Base-by-base conservation (phyloP, 2,329 filamentous ascomycete genomes). In the Dryadomyces quercus-mongolicae region DNA sequence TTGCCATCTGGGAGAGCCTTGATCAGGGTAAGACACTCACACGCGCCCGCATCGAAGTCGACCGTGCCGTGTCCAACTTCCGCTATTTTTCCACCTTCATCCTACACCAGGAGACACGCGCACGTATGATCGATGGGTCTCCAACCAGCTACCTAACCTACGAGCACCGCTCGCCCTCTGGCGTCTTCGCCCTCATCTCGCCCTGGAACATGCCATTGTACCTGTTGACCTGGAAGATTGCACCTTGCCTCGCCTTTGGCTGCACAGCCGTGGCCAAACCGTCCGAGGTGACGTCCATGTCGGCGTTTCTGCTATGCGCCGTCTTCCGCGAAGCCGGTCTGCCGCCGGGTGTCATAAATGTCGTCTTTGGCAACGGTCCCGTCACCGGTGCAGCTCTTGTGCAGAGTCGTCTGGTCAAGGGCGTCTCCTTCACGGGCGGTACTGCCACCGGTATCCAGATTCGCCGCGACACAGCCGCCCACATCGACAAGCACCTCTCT, bases 131-230 rank as follows among this genome's bases (percentile, higher is more conserved):
- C 25, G 50, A 52, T 22, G 42, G 50, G 16, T 5, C 4, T 18
- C 4, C 42, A 3, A 44, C 50, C 7, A 15, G 10, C 5, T 62
- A 61, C 5, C 59, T 91, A 57, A 85, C 85, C 3, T 91, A 91
- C 65, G 89, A 85, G 0, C 70, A 88, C 53, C 80, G 83, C 56
- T 82, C 91, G 67, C 86, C 87, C 1, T 71, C 91, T 43, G 88
- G 88, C 43, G 87, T 92, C 0, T 87, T 85, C 60, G 86, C 77
- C 16, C 75, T 76, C 66, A 89, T 91, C 58, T 87, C 88, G 56
- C 85, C 86, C 10, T 92, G 86, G 85, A 92, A 92, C 66, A 88
- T 85, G 60, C 87, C 87, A 1, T 73, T 91, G 1, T 74, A 77
- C 20, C 89, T 90, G 80, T 84, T 85, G 15, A 82, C 81, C 4